Conservation (phyloP, 192 early-diverging fungal genomes). For the Dispira parvispora region DNA sequence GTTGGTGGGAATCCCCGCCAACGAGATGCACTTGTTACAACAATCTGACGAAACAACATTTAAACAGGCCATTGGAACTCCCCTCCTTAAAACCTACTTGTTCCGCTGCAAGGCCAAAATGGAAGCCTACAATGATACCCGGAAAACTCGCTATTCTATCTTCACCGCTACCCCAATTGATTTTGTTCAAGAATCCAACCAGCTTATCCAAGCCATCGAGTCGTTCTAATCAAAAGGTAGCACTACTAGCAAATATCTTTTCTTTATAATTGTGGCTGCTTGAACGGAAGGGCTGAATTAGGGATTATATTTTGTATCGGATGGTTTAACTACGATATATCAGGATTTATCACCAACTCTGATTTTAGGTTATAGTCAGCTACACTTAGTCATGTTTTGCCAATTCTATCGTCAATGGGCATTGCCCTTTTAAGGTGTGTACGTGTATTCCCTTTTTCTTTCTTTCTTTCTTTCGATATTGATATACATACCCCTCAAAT, state of each 20-base stretch:
- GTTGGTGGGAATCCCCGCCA: constrained; percentile 53
- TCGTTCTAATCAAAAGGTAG: constrained; percentile 8
- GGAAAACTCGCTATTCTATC: constrained; percentile 30
- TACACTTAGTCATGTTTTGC: too few relatives aligned
- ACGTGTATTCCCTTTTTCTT: too few relatives aligned
- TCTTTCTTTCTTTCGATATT: too few relatives aligned
- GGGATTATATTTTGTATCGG: too few relatives aligned
- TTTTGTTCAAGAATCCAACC: constrained; percentile 34
- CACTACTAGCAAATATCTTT: not conserved
- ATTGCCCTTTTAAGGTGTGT: too few relatives aligned
- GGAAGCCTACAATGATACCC: constrained; percentile 59
- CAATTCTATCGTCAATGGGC: too few relatives aligned
- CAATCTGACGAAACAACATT: constrained; percentile 28
- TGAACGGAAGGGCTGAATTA: too few relatives aligned
- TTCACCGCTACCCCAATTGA: constrained; percentile 33
- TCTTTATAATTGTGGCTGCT: not conserved
- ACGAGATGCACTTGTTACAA: constrained; percentile 38
- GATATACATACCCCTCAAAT: too few relatives aligned
- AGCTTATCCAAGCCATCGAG: constrained; percentile 28
- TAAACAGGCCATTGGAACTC: constrained; percentile 27
- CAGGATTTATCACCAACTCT: too few relatives aligned
- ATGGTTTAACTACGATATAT: too few relatives aligned
- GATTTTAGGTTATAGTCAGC: too few relatives aligned
- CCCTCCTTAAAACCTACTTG: constrained; percentile 47
- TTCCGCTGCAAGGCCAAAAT: constrained; percentile 66